These are phyloP conservation scores for Calonectria ilicicola DNA, from an alignment of 2,329 filamentous ascomycete genomes.

Conservation along the genomic window DNA sequence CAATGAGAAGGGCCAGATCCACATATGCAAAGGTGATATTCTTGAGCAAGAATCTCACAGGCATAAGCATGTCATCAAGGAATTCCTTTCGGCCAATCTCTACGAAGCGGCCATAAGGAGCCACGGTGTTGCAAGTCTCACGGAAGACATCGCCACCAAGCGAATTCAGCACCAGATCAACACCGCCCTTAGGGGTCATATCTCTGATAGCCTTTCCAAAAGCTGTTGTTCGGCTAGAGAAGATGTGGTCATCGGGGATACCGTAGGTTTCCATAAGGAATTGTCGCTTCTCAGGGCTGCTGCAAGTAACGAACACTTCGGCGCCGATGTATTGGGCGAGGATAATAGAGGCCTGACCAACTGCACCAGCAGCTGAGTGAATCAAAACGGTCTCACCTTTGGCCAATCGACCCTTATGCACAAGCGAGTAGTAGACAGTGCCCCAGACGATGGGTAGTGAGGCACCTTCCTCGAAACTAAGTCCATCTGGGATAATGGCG, in stretches of 20 bases:
- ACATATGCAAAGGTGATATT: conserved; percentile 17
- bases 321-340: conserved; percentile 16
- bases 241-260: conserved; percentile 21
- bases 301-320: conserved; percentile 17
- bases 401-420: conserved; percentile 9
- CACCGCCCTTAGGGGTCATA: conserved; percentile 17
- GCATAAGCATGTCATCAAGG: conserved; percentile 19
- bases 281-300: conserved; percentile 12
- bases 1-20: conserved; percentile 27
- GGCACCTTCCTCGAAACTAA: conserved; percentile 25
- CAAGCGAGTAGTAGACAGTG: conserved; percentile 25
- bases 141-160: conserved; percentile 21
- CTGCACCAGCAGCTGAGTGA: conserved; percentile 17
- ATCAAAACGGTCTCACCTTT: conserved; percentile 32
- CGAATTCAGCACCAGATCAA: conserved; percentile 23
- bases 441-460: conserved; percentile 19
- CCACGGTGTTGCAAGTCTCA: conserved; percentile 13
- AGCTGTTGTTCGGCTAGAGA: conserved; percentile 3
- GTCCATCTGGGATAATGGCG: conserved; percentile 11
- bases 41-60: conserved; percentile 16
- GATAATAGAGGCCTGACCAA: conserved; percentile 19
- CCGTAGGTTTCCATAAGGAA: conserved; percentile 9
- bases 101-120: conserved; percentile 14
- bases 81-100: conserved; percentile 28
- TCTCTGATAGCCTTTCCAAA: background rate